Evolutionary conservation across 164 flowering plant genomes (phyloP), one percentile per base, ranked within the genome.

Genomic region (Santalum album): DNA sequence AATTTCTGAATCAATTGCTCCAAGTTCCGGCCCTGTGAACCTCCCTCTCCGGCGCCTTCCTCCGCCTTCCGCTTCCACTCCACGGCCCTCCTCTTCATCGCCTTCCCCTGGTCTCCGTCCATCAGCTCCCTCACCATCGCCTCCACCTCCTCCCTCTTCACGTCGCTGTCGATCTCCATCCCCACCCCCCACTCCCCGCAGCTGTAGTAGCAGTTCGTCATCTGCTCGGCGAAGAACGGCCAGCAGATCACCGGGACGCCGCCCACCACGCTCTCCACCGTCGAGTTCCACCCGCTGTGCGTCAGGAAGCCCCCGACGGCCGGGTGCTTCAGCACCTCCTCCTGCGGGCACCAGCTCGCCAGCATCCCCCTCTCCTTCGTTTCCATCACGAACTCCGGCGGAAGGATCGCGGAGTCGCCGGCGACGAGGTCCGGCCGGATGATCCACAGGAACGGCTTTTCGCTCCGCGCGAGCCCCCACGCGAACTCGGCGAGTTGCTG

Each of bases 391-490:
- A 75, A 75, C 15, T 70, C 72, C 1, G 55, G n/a, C 2, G 75
- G 69, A 44, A 73, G n/a, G 16, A 68, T 38, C 7, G 72, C 70
- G 0, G 70, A 6, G 0, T 73, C 71, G 0, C 82, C 87, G 2
- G 25, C 38, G 0, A 79, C 81, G 0, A 79, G 54, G 50, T 79
- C 88, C 0, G 78, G 74, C 34, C 87, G 35, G 1, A 79, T 64
- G 21, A 79, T 53, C 87, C 87, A 82, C 49, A 77, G 51, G 44
- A 82, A 82, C 1, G 40, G 34, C 2, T 49, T 25, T 35, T 65
- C 62, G 59, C 77, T 75, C 19, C 68, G 68, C 1, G 84, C 80
- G 0, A 81, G 69, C 4, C 87, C 87, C 80, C 82, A 73, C 0
- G 80, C 80, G 18, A 79, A 73, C 25, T 77, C 84, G 0, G 44